Conservation (phyloP, 108 stramenopile species). For the Cylindrotheca closterium region DNA sequence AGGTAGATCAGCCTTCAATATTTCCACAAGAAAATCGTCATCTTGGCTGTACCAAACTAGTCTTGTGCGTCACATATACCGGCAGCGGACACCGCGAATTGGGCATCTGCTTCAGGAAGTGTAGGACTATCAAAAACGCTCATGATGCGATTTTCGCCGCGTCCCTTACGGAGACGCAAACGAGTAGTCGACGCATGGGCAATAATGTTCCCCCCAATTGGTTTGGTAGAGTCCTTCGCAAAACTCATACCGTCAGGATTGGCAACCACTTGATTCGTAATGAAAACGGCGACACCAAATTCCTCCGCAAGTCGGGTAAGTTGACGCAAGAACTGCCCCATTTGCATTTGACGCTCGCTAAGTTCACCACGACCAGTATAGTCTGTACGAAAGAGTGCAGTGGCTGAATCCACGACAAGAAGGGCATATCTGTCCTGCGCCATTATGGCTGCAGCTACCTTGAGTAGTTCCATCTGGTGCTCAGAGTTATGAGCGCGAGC, state of each 20-base stretch:
- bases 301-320: conserved; percentile 96
- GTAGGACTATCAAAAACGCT: conserved; percentile 95
- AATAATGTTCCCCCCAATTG: conserved; percentile 99
- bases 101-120: conserved; percentile 95
- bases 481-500: conserved; percentile 99
- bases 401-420: conserved; percentile 97
- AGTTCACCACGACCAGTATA: conserved; percentile 99
- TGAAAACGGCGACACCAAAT: conserved; percentile 98
- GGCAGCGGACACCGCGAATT: conserved; percentile 74
- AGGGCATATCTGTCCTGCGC: conserved; percentile 94
- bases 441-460: conserved; percentile 99
- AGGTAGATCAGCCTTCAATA: no score
- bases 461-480: conserved; percentile 97
- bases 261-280: conserved; percentile 99
- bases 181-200: conserved; percentile 98
- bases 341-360: conserved; percentile 95
- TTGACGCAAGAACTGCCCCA: conserved; percentile 98
- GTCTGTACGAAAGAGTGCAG: conserved; percentile 99
- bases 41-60: no score
- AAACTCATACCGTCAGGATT: conserved; percentile 97
- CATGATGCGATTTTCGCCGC: conserved; percentile 98
- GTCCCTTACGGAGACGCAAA: conserved; percentile 96
- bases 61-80: conserved; percentile 85
- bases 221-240: conserved; percentile 98
- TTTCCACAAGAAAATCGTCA: no score